A percentile compares a stretch with the other conserved stretches of the same genome.
Evolutionary conservation across 179 eudicot genomes (phyloP).

Genomic region (Actinidia arguta): DNA sequence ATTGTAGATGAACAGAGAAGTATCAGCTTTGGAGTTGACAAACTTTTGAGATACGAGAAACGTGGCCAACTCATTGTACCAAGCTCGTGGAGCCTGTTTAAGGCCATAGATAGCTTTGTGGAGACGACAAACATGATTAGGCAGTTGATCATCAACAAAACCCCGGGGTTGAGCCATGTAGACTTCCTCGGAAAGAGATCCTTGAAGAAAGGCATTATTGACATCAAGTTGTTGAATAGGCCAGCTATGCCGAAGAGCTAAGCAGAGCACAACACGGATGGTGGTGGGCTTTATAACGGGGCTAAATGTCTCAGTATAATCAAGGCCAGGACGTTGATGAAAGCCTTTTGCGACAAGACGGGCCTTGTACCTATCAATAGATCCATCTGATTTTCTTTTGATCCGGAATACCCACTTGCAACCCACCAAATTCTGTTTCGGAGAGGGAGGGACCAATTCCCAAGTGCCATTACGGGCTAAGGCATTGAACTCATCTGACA

Average conservation of each 20-base stretch:
- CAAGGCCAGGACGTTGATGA: neutral
- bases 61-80: neutral
- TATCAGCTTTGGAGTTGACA: neutral
- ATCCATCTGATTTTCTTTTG: neutral
- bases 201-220: constrained; percentile 1
- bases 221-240: neutral
- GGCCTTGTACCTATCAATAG: neutral
- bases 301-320: neutral
- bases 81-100: neutral
- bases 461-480: neutral
- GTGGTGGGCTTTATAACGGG: neutral
- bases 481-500: neutral
- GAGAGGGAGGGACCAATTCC: neutral
- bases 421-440: neutral
- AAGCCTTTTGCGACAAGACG: neutral
- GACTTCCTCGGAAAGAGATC: neutral
- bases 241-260: neutral
- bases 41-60: neutral
- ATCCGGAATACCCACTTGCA: neutral
- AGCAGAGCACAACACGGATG: neutral
- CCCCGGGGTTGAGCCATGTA: neutral
- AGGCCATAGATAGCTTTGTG: neutral
- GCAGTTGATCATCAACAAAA: neutral
- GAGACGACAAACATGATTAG: neutral
- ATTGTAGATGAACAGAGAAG: neutral